Conservation (phyloP, 2,329 filamentous ascomycete genomes). For the Diaporthe eres region DNA sequence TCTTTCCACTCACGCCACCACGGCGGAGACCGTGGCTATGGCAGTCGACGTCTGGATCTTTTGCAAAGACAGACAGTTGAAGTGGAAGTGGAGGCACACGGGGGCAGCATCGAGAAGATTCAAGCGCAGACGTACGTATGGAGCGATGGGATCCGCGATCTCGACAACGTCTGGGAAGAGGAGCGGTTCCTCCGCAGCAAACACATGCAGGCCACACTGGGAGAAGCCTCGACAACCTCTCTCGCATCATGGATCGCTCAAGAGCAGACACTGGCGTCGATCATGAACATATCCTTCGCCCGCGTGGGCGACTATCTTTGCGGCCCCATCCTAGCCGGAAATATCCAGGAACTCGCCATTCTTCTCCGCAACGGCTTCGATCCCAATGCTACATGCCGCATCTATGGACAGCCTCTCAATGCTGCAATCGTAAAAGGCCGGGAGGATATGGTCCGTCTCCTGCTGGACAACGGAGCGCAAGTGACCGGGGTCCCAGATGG, state of each 20-base stretch:
- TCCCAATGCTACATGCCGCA: not conserved
- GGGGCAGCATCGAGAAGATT: not conserved
- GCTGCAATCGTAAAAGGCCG: not conserved
- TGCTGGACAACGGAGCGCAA: not conserved
- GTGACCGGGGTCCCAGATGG: not conserved
- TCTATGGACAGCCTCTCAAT: not conserved
- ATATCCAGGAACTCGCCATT: not conserved
- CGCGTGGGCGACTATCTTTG: not conserved
- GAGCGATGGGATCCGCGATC: not conserved
- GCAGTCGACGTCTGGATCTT: not conserved
- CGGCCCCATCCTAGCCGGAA: not conserved
- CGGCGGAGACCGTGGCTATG: no score
- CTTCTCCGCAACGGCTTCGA: conserved; percentile 15
- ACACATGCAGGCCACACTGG: not conserved
- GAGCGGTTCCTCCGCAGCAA: conserved; percentile 3
- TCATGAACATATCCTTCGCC: conserved; percentile 16
- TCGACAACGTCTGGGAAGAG: conserved; percentile 4
- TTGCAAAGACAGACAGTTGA: not conserved
- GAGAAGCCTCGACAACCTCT: not conserved
- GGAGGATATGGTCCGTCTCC: not conserved
- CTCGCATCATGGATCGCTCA: not conserved
- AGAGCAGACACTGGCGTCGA: not conserved
- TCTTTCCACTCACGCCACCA: not conserved
- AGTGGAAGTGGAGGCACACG: not conserved
- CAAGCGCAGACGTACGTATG: not conserved